Evolutionary conservation across 306 rosid species (phyloP).

Genomic region (Arachis hypogaea): DNA sequence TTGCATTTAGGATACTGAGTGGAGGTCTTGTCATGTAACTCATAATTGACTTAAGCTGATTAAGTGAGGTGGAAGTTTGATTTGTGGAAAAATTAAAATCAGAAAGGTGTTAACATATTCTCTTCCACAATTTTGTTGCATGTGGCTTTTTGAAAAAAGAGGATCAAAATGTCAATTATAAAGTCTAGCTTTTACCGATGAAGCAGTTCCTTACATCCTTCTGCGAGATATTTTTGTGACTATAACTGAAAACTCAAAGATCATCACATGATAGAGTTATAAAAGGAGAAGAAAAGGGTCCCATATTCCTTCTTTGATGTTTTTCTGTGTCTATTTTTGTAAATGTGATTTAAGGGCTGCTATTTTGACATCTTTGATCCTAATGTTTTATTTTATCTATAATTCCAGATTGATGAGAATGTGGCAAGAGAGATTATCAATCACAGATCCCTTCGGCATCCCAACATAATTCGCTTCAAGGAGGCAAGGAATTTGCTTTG

Average conservation of each 20-base stretch:
- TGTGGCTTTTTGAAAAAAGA: neutral
- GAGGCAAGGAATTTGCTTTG: constrained; percentile 53
- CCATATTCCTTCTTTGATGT: neutral
- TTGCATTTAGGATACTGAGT: constrained; percentile 35
- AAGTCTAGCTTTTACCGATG: neutral
- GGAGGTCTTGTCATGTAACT: constrained; percentile 6
- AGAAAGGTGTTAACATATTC: constrained; percentile 10
- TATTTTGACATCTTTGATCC: constrained; percentile 22
- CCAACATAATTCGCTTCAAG: constrained; percentile 80
- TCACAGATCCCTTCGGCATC: constrained; percentile 80
- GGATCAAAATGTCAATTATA: constrained; percentile 17
- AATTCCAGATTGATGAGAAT: constrained; percentile 72
- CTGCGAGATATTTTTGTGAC: constrained; percentile 17
- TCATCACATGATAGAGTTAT: constrained; percentile 28
- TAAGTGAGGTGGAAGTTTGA: constrained; percentile 23
- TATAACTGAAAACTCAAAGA: constrained; percentile 12
- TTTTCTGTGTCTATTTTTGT: constrained; percentile 4
- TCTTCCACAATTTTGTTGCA: constrained; percentile 25
- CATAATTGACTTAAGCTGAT: neutral
- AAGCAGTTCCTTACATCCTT: constrained; percentile 20
- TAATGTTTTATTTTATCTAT: neutral
- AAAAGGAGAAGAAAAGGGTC: neutral
- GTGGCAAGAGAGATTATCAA: constrained; percentile 81
- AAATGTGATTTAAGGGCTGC: constrained; percentile 19
- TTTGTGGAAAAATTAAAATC: constrained; percentile 38